Base-by-base conservation (phyloP, 2,329 filamentous ascomycete species). In the Neurospora crassa region DNA sequence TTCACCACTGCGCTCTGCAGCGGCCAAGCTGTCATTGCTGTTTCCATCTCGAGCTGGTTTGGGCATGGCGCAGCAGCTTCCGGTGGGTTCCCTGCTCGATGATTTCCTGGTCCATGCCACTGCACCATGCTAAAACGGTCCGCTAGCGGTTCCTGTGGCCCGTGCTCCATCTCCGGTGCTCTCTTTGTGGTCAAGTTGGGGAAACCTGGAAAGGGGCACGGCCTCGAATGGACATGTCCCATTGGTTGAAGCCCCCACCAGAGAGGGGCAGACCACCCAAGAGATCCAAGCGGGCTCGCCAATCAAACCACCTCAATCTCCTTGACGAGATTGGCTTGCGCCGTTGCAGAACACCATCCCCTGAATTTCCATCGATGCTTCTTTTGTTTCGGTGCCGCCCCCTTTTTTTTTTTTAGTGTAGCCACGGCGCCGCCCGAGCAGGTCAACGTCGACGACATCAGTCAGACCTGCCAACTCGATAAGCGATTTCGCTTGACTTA, bases 321-420 rank as follows among this genome's bases (percentile, higher is more conserved):
- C 70, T 71, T 75, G 68, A 74, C 74, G 75, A 76, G 71, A 76
- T 76, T 76, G 74, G 71, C 53, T 69, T 59, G 34, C 34, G 14
- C 24, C 34, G 45, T 69, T 63, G 68, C 68, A 69, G 24, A 63
- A 63, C 53, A n/a, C 24, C 3, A 63, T 37, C 53, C 53, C 53
- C 53, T 63, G 53, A 63, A 63, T 63, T 63, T 63, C 53, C 53
- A 63, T 37, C 53, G 37, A 63, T 63, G 16, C 53, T 63, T 63
- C 53, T 63, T n/a, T 18, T 63, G 53, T 37, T 63, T 63, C 29
- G 53, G 53, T 34, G 53, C 29, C 53, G 29, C 53, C 53, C 53
- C 53, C 53, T 16, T 14, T 34, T 34, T 63, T 59, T n/a, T n/a
- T 63, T 63, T 37, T 63, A 63, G 53, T 63, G 53, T 63, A 37